Evolutionary conservation across 805 yeast genomes (phyloP), one percentile per base, ranked within the genome.

Genomic region (Ogataea allantospora): DNA sequence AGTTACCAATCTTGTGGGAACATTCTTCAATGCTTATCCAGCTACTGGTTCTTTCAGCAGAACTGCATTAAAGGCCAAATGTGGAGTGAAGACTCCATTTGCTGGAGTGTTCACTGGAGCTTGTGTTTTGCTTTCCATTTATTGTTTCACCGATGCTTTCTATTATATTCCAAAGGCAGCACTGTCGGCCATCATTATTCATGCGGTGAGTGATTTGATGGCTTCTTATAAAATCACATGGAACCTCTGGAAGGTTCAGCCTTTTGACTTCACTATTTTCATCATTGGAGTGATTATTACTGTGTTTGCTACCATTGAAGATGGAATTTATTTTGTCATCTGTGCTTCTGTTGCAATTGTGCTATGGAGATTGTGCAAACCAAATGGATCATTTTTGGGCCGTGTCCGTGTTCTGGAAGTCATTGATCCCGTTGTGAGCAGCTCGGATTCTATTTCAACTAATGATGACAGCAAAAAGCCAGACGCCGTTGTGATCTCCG

Each of bases 41-140:
- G 88, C 95, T 6, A 89, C 97, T 4, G 97, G 97, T 30, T 89
- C 97, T 1, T 89, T 89, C 63, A 85, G 95, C 13, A 81, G 97
- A 69, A 84, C 96, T 30, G 97, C 97, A 6, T 73, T 89, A 54
- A 89, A 91, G 66, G 82, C 95, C 35, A 89, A 89, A 65, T 89
- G 96, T 73, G 95, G 95, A 59, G 97, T 89, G 30, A 77, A 88
- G 57, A 89, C 97, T 14, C 97, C 97, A 23, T 68, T 89, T 44
- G 95, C 96, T 30, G 96, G 96, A 66, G 72, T 88, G 27, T 84
- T 80, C 63, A 85, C 96, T 9, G 97, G 96, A 58, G 77, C 76
- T 30, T 88, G 91, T 63, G 97, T 89, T 17, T 65, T 89, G 46
- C 67, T 89, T 46, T 95, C 97, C 2, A 71, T 89, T 46, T 89